Evolutionary conservation across 768 basidiomycete genomes (phyloP).

Genomic region (Phylloporus sp.): DNA sequence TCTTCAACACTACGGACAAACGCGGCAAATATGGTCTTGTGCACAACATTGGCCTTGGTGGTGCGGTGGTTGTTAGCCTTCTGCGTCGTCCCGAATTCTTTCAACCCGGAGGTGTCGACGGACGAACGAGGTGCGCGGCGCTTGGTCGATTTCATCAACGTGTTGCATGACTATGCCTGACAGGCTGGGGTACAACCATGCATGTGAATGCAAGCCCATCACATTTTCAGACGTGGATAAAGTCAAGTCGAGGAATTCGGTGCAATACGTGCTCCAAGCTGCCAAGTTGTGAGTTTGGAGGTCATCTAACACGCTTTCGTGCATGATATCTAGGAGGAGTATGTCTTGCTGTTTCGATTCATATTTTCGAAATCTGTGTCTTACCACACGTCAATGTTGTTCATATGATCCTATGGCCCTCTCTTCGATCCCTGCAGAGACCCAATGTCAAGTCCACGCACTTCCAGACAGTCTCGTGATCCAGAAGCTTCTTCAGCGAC

Average conservation of each 20-base stretch:
- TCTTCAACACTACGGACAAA: constrained; percentile 58
- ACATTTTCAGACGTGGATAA: constrained; percentile 66
- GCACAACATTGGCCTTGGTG: constrained; percentile 82
- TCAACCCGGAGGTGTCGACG: constrained; percentile 61
- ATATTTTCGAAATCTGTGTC: no score
- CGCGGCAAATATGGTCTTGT: constrained; percentile 78
- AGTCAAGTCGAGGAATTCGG: constrained; percentile 67
- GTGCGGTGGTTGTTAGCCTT: constrained; percentile 73
- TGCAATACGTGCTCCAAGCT: constrained; percentile 38
- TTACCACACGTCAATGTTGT: no score
- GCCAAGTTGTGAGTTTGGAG: constrained; percentile 44
- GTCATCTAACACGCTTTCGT: no score
- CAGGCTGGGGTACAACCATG: constrained; percentile 82
- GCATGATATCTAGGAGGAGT: no score
- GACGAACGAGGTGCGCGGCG: constrained; percentile 51
- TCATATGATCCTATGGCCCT: no score
- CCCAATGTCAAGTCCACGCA: no score
- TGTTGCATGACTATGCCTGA: background rate
- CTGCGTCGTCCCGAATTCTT: constrained; percentile 78
- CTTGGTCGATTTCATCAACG: background rate
- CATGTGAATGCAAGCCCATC: constrained; percentile 57
- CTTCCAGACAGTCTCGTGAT: no score
- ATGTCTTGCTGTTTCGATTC: no score
- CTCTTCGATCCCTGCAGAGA: no score
- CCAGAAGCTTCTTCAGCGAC: no score